A percentile compares a stretch with the other conserved stretches of the same genome.
phyloP scores from a whole-genome alignment of 495 filamentous ascomycete genomes.

The Aspergillus taichungensis region DNA sequence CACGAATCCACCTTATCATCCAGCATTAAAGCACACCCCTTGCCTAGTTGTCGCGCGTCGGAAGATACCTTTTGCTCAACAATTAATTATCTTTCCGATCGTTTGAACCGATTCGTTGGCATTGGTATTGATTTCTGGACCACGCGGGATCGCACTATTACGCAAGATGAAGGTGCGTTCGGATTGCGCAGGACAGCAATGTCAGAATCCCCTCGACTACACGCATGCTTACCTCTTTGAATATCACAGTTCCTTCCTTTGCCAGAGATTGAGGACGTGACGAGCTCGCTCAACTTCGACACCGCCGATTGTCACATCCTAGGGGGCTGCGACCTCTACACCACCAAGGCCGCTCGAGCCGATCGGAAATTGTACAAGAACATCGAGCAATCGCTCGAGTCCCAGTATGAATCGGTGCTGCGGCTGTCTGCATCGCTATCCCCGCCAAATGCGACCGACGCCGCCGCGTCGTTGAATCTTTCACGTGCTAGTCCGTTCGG shows the following conservation, averaged over 20 bases:
- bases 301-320: slow-evolving; percentile 83
- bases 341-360: slow-evolving; percentile 84
- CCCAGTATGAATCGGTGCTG: slow-evolving; percentile 79
- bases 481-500: slow-evolving; percentile 86
- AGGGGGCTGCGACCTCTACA: slow-evolving; percentile 92
- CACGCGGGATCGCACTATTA: slow-evolving; percentile 4
- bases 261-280: slow-evolving; percentile 78
- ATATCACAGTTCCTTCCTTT: slow-evolving; percentile 74
- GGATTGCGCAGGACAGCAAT: too few species aligned
- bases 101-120: neutral
- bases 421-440: slow-evolving; percentile 75
- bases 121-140: neutral
- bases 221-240: neutral
- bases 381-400: slow-evolving; percentile 80
- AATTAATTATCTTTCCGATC: neutral
- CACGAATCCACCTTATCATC: neutral
- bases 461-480: slow-evolving; percentile 54
- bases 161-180: slow-evolving; percentile 20
- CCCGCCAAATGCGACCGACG: slow-evolving; percentile 54
- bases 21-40: neutral
- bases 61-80: neutral
- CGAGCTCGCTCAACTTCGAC: slow-evolving; percentile 84
- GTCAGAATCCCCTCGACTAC: too few species aligned
- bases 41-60: neutral
- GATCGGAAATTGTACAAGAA: slow-evolving; percentile 97